Conservation (phyloP, 768 basidiomycete species). For the Phanerochaete sordida region DNA sequence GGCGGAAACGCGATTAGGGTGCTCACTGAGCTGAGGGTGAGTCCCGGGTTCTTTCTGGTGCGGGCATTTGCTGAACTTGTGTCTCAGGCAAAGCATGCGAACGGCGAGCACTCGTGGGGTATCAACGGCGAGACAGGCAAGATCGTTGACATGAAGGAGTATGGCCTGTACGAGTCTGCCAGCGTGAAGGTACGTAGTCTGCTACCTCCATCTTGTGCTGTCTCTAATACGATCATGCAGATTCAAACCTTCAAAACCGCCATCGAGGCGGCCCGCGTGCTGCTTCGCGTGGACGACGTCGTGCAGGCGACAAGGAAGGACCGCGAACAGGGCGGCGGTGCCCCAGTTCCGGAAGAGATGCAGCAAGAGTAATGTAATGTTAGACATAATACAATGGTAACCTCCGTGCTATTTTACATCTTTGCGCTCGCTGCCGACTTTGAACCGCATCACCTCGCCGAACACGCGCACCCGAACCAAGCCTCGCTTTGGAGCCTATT, state of each 20-base stretch:
- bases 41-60: conserved; percentile 23
- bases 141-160: conserved; percentile 91
- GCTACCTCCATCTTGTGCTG: not conserved
- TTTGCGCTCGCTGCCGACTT: no score
- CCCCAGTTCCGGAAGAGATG: not conserved
- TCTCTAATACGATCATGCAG: conserved; percentile 29
- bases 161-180: conserved; percentile 92
- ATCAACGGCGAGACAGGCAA: conserved; percentile 96
- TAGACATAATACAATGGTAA: not conserved
- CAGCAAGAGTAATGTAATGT: conserved; percentile 1
- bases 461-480: no score
- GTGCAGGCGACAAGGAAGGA: conserved; percentile 86
- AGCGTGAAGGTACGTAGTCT: conserved; percentile 64
- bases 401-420: not conserved
- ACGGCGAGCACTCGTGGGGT: conserved; percentile 88
- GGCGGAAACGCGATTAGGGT: conserved; percentile 94
- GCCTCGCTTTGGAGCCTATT: no score
- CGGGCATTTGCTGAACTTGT: not conserved
- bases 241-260: conserved; percentile 97
- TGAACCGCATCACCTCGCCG: no score
- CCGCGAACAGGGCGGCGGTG: conserved; percentile 34
- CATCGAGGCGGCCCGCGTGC: conserved; percentile 91
- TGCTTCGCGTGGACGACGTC: conserved; percentile 92
- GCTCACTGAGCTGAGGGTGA: conserved; percentile 87
- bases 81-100: conserved; percentile 87